Percentiles rank a stretch among this genome's conserved stretches.
Conservation (phyloP, 148 eudicot species). For the Camellia lanceoleosa region DNA sequence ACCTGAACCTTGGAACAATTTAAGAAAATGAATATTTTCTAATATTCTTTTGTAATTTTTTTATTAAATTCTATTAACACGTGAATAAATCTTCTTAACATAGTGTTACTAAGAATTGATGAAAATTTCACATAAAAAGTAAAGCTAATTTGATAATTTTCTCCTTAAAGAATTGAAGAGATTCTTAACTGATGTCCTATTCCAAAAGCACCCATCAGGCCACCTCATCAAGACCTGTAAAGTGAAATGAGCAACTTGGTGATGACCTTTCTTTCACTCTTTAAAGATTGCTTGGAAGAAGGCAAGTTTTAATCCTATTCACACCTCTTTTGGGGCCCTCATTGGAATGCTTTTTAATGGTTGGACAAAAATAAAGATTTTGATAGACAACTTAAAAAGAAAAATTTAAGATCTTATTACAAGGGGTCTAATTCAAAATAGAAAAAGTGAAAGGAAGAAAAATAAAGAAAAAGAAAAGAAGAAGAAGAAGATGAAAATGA, state of each 20-base stretch:
- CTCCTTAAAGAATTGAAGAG: not conserved
- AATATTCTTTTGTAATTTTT: too few species aligned
- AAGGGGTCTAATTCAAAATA: not conserved
- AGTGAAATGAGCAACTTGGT: constrained; percentile 14
- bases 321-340: constrained; percentile 7
- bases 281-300: constrained; percentile 14
- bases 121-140: too few species aligned
- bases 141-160: too few species aligned
- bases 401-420: not conserved
- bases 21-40: too few species aligned
- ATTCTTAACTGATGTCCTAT: not conserved
- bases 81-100: too few species aligned
- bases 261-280: constrained; percentile 7
- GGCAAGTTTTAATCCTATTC: not conserved
- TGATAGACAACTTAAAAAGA: too few species aligned
- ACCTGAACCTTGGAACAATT: too few species aligned
- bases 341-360: too few species aligned
- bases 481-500: not conserved
- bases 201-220: not conserved
- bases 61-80: too few species aligned
- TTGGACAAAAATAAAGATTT: too few species aligned
- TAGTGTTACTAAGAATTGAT: too few species aligned
- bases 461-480: too few species aligned
- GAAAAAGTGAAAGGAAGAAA: not conserved
- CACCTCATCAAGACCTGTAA: constrained; percentile 27